Conservation (phyloP, 805 yeast species). For the Ogataea haglerorum region DNA sequence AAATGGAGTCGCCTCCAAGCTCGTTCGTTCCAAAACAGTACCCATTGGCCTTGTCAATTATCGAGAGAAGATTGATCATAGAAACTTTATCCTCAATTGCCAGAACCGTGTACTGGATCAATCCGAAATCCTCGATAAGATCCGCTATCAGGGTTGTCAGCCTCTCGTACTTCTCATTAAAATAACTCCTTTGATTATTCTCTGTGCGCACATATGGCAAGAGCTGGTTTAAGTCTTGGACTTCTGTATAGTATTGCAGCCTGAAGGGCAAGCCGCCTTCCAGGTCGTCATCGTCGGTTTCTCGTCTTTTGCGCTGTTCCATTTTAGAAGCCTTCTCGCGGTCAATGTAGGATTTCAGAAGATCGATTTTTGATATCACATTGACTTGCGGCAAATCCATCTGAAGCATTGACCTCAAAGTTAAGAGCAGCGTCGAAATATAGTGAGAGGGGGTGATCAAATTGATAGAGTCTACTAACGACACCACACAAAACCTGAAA, state of each 20-base stretch:
- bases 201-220: conserved; percentile 70
- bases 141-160: conserved; percentile 79
- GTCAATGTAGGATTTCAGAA: conserved; percentile 51
- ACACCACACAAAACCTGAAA: conserved; percentile 78
- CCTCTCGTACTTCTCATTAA: conserved; percentile 41
- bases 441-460: conserved; percentile 87
- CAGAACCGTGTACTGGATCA: conserved; percentile 85
- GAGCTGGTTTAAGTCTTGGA: conserved; percentile 72
- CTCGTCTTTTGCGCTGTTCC: conserved; percentile 20
- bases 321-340: conserved; percentile 23
- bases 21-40: conserved; percentile 91
- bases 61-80: conserved; percentile 77
- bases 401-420: conserved; percentile 89
- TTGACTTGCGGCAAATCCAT: conserved; percentile 90
- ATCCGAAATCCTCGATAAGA: conserved; percentile 78
- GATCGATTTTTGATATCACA: conserved; percentile 88
- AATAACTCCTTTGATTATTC: conserved; percentile 62
- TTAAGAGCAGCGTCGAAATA: conserved; percentile 71
- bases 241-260: conserved; percentile 87
- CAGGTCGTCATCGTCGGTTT: conserved; percentile 8
- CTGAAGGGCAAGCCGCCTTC: conserved; percentile 74
- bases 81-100: conserved; percentile 88
- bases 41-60: conserved; percentile 89
- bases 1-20: conserved; percentile 92
- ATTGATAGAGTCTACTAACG: conserved; percentile 78